Base-by-base conservation (phyloP, 495 filamentous ascomycete species). In the Xylaria scruposa region DNA sequence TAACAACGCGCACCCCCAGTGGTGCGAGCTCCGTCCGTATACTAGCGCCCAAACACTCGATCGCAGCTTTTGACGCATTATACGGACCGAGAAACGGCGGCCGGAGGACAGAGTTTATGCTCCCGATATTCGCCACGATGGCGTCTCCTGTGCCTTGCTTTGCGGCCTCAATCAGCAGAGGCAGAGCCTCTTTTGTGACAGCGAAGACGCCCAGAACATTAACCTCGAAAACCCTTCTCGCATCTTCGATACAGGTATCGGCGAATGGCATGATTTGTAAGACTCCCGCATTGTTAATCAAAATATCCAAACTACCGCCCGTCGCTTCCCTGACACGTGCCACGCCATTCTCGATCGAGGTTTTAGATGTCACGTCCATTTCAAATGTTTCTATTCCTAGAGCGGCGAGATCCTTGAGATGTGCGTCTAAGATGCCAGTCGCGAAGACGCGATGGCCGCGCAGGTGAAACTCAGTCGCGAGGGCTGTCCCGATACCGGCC, bases 231-330 rank as follows among this genome's bases (percentile, higher is more conserved):
- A 90, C 70, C 1, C 75, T 73, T 66, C 83, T 83, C 0, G 81
- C 85, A 1, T 73, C 80, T 3, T 79, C 80, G 3, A 89, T 56
- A 42, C 84, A 78, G 6, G 83, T 77, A 75, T 91, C 88, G 1
- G 84, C 65, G 47, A 87, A 75, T 26, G 82, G 85, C 76, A 85
- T 83, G 64, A 72, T 71, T 49, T 81, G 81, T 62, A 77, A 73
- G 19, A 74, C 60, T 10, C 85, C 88, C 61, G 88, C 86, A 73
- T 90, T 90, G 75, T 90, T 90, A 53, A 90, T 78, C 1, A 90
- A 81, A 40, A 86, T 78, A 61, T 88, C 83, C 8, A 91, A 80
- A 17, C 68, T 77, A 19, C 79, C 80, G 29, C 73, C 79, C 0
- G 79, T 83, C 21, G 70, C 31, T 40, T 74, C 63, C 10, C 63